phyloP scores from a whole-genome alignment of 208 protist species.

The Wallacemonas sp. region DNA sequence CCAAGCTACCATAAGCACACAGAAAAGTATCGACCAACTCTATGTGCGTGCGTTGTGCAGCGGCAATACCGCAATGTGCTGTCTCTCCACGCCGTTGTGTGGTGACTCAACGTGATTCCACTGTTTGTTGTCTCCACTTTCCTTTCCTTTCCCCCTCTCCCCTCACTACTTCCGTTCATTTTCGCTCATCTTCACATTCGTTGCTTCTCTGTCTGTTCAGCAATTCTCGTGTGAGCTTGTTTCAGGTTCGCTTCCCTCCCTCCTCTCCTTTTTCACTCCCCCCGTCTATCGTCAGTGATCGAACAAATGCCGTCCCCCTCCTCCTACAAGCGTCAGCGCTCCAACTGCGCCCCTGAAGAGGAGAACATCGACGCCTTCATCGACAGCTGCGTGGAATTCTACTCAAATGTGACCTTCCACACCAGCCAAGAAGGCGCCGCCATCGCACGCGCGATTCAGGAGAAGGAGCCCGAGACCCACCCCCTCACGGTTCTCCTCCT shows the following conservation, averaged over 20 bases:
- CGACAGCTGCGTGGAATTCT: slow-evolving; percentile 63
- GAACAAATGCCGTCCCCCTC: background rate
- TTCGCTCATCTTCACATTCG: no score
- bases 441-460: slow-evolving; percentile 21
- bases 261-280: background rate
- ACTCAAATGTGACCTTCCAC: slow-evolving; percentile 61
- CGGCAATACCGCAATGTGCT: no score
- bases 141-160: background rate
- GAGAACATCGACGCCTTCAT: slow-evolving; percentile 59
- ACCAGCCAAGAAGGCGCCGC: slow-evolving; percentile 25
- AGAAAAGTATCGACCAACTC: no score
- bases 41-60: no score
- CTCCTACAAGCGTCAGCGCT: slow-evolving; percentile 57
- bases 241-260: background rate
- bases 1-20: no score
- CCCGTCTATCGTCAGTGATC: background rate
- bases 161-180: background rate
- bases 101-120: no score
- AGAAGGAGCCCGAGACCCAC: slow-evolving; percentile 1
- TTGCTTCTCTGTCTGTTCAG: background rate
- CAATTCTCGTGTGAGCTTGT: background rate
- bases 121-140: background rate
- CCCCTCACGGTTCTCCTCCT: slow-evolving; percentile 48
- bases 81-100: no score
- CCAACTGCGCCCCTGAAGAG: slow-evolving; percentile 47